These are phyloP conservation scores for Ambrosia trifida DNA, from an alignment of 129 eudicot genomes.

Conservation along the genomic window DNA sequence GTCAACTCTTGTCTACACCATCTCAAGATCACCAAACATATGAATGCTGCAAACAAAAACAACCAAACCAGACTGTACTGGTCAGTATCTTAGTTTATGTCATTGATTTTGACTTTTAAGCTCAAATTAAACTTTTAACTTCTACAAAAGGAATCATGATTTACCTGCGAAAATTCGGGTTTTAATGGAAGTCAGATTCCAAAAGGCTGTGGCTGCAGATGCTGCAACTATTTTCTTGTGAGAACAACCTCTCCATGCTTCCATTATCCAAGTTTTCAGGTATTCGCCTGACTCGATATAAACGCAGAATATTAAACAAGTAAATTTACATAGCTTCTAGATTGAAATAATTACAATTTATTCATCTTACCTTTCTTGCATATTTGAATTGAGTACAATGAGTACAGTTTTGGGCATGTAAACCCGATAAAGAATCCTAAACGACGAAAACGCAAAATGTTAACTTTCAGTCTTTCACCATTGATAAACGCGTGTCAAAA, in stretches of 20 bases:
- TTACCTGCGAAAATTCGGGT: slow-evolving; percentile 82
- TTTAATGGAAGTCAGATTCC: slow-evolving; percentile 74
- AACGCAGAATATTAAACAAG: background rate
- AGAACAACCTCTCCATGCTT: slow-evolving; percentile 77
- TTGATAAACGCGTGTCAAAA: background rate
- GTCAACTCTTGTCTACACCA: slow-evolving; percentile 47
- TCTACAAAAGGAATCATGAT: background rate
- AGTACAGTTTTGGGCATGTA: slow-evolving; percentile 72
- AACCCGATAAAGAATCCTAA: slow-evolving; percentile 82
- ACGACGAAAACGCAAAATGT: slow-evolving; percentile 21
- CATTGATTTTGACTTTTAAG: background rate
- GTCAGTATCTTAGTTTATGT: no score
- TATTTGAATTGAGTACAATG: slow-evolving; percentile 61
- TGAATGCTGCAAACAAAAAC: slow-evolving; percentile 26
- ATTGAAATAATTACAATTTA: background rate
- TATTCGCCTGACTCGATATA: slow-evolving; percentile 44
- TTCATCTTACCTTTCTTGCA: slow-evolving; percentile 52
- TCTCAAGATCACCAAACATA: slow-evolving; percentile 62
- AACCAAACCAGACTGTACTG: background rate
- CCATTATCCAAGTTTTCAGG: slow-evolving; percentile 45
- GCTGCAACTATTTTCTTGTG: slow-evolving; percentile 75
- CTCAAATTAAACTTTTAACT: background rate
- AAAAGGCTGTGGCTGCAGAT: slow-evolving; percentile 72
- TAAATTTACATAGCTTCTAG: background rate
- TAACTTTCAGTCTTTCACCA: background rate